These are phyloP conservation scores for Globisporangium cylindrosporum DNA, from an alignment of 352 stramenopile species.

Conservation along the genomic window DNA sequence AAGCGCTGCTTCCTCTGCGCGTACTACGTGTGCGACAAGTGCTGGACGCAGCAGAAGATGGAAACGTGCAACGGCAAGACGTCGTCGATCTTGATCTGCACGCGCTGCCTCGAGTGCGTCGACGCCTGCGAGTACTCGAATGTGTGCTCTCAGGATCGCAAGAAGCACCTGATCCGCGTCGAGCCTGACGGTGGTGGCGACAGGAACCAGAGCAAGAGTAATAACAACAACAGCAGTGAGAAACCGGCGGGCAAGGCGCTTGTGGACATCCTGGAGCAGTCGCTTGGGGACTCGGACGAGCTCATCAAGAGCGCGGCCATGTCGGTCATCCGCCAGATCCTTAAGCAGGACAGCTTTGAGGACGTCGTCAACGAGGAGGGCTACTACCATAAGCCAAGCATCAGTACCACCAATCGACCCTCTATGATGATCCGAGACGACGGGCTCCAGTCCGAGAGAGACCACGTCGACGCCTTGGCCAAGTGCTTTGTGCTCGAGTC, in stretches of 20 bases:
- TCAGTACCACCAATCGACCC: not conserved
- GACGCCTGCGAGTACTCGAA: conserved; percentile 38
- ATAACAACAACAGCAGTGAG: not conserved
- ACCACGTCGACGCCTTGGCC: not conserved
- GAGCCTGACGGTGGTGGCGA: not conserved
- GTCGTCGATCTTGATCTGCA: conserved; percentile 33
- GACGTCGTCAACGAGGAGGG: not conserved
- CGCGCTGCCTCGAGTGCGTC: conserved; percentile 41
- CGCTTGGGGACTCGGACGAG: conserved; percentile 23
- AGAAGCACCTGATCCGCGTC: not conserved
- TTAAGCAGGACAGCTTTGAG: conserved; percentile 7
- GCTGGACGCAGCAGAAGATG: conserved; percentile 35
- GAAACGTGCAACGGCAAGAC: conserved; percentile 38
- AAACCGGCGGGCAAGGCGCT: not conserved
- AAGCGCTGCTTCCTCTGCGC: conserved; percentile 41
- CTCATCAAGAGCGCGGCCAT: conserved; percentile 29
- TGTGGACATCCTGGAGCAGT: conserved; percentile 17
- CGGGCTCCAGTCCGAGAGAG: not conserved
- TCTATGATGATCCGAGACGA: not conserved
- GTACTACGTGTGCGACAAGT: conserved; percentile 45
- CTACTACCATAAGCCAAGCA: not conserved
- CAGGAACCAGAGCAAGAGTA: no score
- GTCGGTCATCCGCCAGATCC: conserved; percentile 37
- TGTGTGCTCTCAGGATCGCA: conserved; percentile 15
- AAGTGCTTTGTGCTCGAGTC: not conserved